These are phyloP conservation scores for Pseudogymnoascus sp. DNA, from an alignment of 2,329 filamentous ascomycete genomes.

Conservation along the genomic window DNA sequence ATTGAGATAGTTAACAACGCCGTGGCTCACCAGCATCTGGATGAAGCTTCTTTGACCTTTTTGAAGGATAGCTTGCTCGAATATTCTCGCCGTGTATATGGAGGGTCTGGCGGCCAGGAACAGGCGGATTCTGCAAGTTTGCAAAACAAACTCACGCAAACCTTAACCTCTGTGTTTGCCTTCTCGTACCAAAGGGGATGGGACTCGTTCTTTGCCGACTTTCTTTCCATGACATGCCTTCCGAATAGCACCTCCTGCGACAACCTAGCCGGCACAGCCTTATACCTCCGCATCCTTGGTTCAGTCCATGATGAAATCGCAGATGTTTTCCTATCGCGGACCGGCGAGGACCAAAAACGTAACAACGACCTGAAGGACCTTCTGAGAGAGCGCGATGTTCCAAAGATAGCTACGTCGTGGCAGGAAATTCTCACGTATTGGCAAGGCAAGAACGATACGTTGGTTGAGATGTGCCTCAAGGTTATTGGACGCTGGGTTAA, in stretches of 20 bases:
- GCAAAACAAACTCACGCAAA: slow-evolving; percentile 96
- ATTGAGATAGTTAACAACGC: slow-evolving; percentile 92
- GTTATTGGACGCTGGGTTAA: slow-evolving; percentile 96
- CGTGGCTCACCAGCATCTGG: slow-evolving; percentile 70
- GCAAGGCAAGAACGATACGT: slow-evolving; percentile 53
- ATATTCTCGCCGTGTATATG: slow-evolving; percentile 72
- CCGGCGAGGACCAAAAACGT: slow-evolving; percentile 69
- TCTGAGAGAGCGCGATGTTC: slow-evolving; percentile 76
- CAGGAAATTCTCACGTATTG: slow-evolving; percentile 78
- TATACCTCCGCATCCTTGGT: slow-evolving; percentile 81
- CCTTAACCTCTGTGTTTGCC: slow-evolving; percentile 87
- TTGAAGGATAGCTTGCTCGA: slow-evolving; percentile 75
- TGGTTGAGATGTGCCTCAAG: slow-evolving; percentile 82
- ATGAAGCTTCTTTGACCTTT: slow-evolving; percentile 61
- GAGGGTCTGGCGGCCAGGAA: slow-evolving; percentile 42
- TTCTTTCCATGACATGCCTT: slow-evolving; percentile 64
- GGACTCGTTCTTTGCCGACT: slow-evolving; percentile 86
- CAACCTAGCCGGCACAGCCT: slow-evolving; percentile 67
- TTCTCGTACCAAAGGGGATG: slow-evolving; percentile 78
- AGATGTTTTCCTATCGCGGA: slow-evolving; percentile 75
- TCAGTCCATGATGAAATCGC: slow-evolving; percentile 97
- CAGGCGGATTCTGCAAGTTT: slow-evolving; percentile 64
- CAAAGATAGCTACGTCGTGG: slow-evolving; percentile 83
- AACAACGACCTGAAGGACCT: slow-evolving; percentile 89
- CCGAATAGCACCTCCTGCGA: slow-evolving; percentile 52